Evolutionary conservation across 108 stramenopile genomes (phyloP).

Genomic region (Cyclotella sp.): DNA sequence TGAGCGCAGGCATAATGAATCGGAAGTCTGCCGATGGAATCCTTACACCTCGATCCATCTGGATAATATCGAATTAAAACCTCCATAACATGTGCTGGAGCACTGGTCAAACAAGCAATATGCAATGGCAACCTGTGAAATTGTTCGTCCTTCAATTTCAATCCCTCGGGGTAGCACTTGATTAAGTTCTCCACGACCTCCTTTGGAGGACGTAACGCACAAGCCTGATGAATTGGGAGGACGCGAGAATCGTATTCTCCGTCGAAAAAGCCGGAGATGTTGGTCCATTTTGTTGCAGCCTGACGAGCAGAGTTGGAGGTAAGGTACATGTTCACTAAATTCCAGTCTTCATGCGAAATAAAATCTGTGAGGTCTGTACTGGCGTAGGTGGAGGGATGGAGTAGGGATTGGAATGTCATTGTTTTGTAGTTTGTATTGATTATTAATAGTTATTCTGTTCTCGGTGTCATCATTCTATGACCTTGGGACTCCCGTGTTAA

Average conservation of each 20-base stretch:
- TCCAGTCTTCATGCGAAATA: conserved; percentile 43
- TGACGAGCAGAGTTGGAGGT: conserved; percentile 15
- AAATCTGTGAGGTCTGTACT: conserved; percentile 14
- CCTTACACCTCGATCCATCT: conserved; percentile 59
- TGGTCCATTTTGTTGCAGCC: conserved; percentile 20
- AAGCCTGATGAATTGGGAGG: conserved; percentile 75
- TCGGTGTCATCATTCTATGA: too few species aligned
- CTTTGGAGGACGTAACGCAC: conserved; percentile 31
- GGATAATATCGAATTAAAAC: conserved; percentile 55
- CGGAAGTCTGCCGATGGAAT: conserved; percentile 57
- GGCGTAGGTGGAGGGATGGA: neutral
- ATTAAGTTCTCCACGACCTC: conserved; percentile 61
- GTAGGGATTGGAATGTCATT: conserved; percentile 16
- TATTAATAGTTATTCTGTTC: too few species aligned
- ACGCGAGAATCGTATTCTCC: conserved; percentile 65
- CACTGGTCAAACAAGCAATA: conserved; percentile 79
- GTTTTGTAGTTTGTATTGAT: conserved; percentile 1
- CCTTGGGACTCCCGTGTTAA: too few species aligned
- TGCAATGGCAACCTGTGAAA: conserved; percentile 74
- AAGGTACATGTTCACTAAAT: conserved; percentile 26
- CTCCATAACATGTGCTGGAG: conserved; percentile 56
- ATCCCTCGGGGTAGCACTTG: conserved; percentile 56
- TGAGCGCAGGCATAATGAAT: conserved; percentile 78
- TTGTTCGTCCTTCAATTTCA: conserved; percentile 59
- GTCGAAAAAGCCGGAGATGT: conserved; percentile 64